Evolutionary conservation across 345 rosid species (phyloP).

Genomic region (Acer saccharum): DNA sequence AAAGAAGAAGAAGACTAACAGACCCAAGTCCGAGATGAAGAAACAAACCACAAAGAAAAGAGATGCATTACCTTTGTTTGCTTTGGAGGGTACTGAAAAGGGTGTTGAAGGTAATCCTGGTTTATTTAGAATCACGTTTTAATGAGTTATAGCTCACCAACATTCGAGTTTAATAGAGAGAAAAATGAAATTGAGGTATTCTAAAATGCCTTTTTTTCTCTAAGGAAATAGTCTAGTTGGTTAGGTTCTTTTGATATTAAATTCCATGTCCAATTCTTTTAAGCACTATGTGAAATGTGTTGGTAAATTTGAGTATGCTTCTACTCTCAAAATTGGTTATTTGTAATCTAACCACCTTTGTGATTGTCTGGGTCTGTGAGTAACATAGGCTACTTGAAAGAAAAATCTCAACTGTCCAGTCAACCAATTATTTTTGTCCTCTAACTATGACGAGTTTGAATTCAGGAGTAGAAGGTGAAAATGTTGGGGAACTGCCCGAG

Average conservation of each 20-base stretch:
- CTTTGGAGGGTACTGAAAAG: constrained; percentile 37
- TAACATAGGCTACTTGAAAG: neutral
- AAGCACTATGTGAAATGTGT: neutral
- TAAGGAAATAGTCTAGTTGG: no score
- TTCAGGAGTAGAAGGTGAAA: constrained; percentile 36
- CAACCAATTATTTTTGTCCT: neutral
- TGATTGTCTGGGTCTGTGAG: neutral
- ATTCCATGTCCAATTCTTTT: neutral
- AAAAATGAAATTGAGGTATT: no score
- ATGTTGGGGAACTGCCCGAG: constrained; percentile 19
- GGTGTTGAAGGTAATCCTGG: constrained; percentile 40
- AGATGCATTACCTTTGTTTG: constrained; percentile 9
- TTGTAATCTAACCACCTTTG: neutral
- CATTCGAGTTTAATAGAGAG: no score
- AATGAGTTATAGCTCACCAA: neutral
- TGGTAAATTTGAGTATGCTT: neutral
- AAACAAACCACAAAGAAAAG: constrained; percentile 23
- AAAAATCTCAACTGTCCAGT: neutral
- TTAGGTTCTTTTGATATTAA: no score
- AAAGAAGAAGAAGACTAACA: constrained; percentile 42
- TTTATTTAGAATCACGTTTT: neutral
- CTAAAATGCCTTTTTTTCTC: no score
- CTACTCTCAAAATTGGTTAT: neutral
- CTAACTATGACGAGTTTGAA: constrained; percentile 12
- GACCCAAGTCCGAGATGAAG: constrained; percentile 26